Conservation (phyloP, 2,329 filamentous ascomycete species). For the Exophiala aquamarina region DNA sequence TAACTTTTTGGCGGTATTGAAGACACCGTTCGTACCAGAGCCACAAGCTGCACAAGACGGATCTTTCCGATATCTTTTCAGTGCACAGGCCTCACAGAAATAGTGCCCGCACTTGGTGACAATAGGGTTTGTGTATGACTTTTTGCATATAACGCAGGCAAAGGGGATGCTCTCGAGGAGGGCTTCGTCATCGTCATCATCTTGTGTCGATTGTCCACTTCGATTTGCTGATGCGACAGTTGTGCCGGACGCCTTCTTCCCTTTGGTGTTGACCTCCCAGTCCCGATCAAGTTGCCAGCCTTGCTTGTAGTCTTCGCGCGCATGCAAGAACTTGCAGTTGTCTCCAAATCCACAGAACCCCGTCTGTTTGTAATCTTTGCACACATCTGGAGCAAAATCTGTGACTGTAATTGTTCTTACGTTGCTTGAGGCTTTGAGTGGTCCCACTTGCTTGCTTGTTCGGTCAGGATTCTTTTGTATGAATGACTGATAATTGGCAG, state of each 20-base stretch:
- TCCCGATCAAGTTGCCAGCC: constrained; percentile 95
- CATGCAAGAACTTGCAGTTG: constrained; percentile 70
- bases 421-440: constrained; percentile 81
- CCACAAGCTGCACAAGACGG: constrained; percentile 85
- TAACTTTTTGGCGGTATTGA: constrained; percentile 82
- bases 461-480: constrained; percentile 76
- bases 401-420: constrained; percentile 86
- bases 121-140: constrained; percentile 74
- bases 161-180: constrained; percentile 84
- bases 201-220: constrained; percentile 34
- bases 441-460: constrained; percentile 72
- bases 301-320: constrained; percentile 68
- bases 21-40: constrained; percentile 81
- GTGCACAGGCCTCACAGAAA: constrained; percentile 87
- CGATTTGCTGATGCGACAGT: constrained; percentile 50
- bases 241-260: constrained; percentile 50
- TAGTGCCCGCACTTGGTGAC: constrained; percentile 93
- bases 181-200: constrained; percentile 26
- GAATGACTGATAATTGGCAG: constrained; percentile 70
- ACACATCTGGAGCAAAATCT: constrained; percentile 89
- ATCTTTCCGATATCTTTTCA: constrained; percentile 82
- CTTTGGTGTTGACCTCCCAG: constrained; percentile 81
- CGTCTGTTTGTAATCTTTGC: constrained; percentile 89
- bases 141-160: constrained; percentile 81
- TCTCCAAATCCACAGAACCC: constrained; percentile 66